A percentile compares a stretch with the other conserved stretches of the same genome.
Conservation (phyloP, 108 stramenopile genomes). For the Stephanodiscus minutulus region DNA sequence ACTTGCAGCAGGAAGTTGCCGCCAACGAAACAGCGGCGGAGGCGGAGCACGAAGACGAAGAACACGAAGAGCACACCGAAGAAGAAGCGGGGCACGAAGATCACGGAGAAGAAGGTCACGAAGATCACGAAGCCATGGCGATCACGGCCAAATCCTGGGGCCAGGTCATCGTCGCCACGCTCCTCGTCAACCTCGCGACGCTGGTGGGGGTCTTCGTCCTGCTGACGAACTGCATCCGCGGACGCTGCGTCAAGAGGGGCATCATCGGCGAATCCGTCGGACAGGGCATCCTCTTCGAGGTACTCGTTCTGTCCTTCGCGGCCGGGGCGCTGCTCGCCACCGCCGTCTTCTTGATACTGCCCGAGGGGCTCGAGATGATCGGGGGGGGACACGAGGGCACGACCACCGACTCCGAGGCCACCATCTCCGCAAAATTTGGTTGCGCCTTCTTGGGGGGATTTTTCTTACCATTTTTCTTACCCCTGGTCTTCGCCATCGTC, state of each 20-base stretch:
- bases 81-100: no score
- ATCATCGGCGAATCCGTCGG: no score
- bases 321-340: constrained; percentile 35
- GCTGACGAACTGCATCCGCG: constrained; percentile 16
- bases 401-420: constrained; percentile 34
- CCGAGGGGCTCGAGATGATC: constrained; percentile 33
- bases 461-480: constrained; percentile 67
- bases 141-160: no score
- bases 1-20: no score
- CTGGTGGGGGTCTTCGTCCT: constrained; percentile 34
- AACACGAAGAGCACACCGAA: no score
- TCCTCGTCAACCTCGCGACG: constrained; percentile 45
- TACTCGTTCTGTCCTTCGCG: constrained; percentile 38
- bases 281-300: constrained; percentile 7
- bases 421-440: constrained; percentile 66
- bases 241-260: constrained; percentile 2
- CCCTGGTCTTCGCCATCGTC: constrained; percentile 51
- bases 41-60: no score
- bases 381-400: constrained; percentile 28
- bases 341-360: constrained; percentile 41
- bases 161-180: constrained; percentile 28
- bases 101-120: no score
- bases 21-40: no score
- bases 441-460: constrained; percentile 67
- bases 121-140: no score